A percentile compares a stretch with the other conserved stretches of the same genome.
Evolutionary conservation across 768 basidiomycete species (phyloP).

Genomic region (Pulveroboletus sp.): DNA sequence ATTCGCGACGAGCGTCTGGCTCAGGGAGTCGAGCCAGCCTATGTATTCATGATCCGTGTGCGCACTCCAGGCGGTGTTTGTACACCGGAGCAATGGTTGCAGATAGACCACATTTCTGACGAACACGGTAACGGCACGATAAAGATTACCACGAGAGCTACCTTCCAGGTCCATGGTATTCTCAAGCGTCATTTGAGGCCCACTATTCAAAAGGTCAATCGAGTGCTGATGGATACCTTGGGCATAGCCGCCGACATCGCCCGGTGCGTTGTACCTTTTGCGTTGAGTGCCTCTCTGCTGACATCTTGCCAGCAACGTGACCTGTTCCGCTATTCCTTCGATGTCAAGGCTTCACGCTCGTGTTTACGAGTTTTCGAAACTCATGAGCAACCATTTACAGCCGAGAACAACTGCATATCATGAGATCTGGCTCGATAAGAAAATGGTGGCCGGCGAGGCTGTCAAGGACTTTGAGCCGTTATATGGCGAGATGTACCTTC

Average conservation of each 20-base stretch:
- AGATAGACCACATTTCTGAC: conserved; percentile 94
- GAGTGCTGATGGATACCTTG: conserved; percentile 85
- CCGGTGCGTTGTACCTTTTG: conserved; percentile 43
- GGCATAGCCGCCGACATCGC: conserved; percentile 99
- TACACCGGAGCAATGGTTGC: conserved; percentile 84
- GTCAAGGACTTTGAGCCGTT: conserved; percentile 92
- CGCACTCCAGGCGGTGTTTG: conserved; percentile 97
- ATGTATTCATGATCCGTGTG: conserved; percentile 97
- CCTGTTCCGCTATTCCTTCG: conserved; percentile 87
- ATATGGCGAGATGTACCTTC: conserved; percentile 97
- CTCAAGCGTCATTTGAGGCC: conserved; percentile 96
- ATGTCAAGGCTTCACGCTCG: conserved; percentile 78
- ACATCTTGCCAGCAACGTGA: conserved; percentile 61
- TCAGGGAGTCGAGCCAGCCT: conserved; percentile 93
- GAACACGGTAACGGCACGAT: conserved; percentile 91
- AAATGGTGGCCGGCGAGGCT: conserved; percentile 90
- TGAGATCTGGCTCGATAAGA: conserved; percentile 99
- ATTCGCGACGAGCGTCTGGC: conserved; percentile 94
- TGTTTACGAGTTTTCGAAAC: conserved; percentile 80
- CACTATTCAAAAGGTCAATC: conserved; percentile 96
- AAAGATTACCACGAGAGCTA: conserved; percentile 96
- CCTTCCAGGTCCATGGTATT: conserved; percentile 99
- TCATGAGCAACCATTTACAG: conserved; percentile 79
- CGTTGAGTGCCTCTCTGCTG: background rate
- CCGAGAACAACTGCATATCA: conserved; percentile 93